Evolutionary conservation across 1,284 basidiomycete species (phyloP), one percentile per base, ranked within the genome.

Genomic region (Cutaneotrichosporon cyanovorans): DNA sequence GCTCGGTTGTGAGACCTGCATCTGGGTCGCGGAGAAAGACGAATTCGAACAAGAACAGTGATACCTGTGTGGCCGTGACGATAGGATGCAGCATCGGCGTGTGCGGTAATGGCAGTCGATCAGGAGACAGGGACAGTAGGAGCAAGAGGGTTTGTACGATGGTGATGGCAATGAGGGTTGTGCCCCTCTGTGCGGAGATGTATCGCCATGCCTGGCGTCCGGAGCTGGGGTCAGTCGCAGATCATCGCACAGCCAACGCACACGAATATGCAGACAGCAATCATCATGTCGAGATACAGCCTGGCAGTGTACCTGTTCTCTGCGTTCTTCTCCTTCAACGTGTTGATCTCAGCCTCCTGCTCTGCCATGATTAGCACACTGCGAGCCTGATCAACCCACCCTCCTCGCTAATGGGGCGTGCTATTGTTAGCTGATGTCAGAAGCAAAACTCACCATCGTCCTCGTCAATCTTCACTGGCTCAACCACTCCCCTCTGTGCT

Each of bases 291-390:
- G 16, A 67, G 56, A 12, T 49, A 49, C 25, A 50, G 50, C 19
- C 60, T 54, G 15, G 55, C 52, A 19, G 51, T 51, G 15, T 40
- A 33, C 38, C 61, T 63, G 44, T 61, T 52, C n/a, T 20, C 23
- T 2, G 38, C 48, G 20, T 62, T 60, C 54, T 59, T 59, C 14
- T 25, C 19, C 23, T 56, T 37, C n/a, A 69, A 40, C 2, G 47
- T 19, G 14, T 28, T 22, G 45, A 69, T 66, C 53, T 64, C 59
- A 7, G 51, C 46, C 8, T 65, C 64, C 50, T 69, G 66, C 39
- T 63, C 65, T 67, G 44, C 10, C 12, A n/a, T 14, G 8, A 37
- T 45, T 20, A 45, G 43, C 30, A 25, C 19, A 12, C 30, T 3
- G 11, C 14, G 6, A 18, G 8, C 28, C 15, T 3, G 6, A 32